Evolutionary conservation across 495 filamentous ascomycete genomes (phyloP), one percentile per base, ranked within the genome.

Genomic region (Cryomyces antarcticus): DNA sequence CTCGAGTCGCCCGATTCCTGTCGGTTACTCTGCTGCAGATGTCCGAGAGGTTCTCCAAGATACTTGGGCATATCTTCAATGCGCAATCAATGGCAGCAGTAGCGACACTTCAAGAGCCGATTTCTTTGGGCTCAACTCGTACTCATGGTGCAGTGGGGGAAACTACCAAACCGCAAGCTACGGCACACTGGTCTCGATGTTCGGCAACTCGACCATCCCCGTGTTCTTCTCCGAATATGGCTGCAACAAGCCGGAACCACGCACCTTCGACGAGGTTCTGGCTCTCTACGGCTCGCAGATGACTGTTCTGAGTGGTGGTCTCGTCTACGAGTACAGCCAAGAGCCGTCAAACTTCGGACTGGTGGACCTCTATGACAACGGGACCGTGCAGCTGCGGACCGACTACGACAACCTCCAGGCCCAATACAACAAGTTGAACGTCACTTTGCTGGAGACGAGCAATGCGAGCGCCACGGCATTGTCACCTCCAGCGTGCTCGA

Each of bases 211-310:
- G 43, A 77, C 77, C 30, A 68, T 94, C 42, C 88, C 88, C 17
- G 71, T 95, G 43, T 94, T 96, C 73, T 94, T 92, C 69, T 88
- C 82, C 51, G 89, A 97, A 62, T 96, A 81, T 47, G 89, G 89
- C 47, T 97, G 89, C 71, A 96, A 94, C 69, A 63, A 70, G 27
- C 73, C 78, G 29, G 61, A 63, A 33, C 86, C 88, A 12, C 82
- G 89, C 54, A 49, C 72, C 47, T 96, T 93, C 66, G 75, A 73
- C 47, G 88, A 96, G 59, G 79, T 94, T 11, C 61, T 62, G 42
- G 70, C 78, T 37, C 68, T 96, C 51, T 94, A 96, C 60, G 72
- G 84, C 44, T 48, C 66, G 28, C 58, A 89, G 41, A 93, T 96
- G 84, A 78, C 72, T 27, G 62, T 75, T 31, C 77, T 95, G 62